A percentile compares a stretch with the other conserved stretches of the same genome.
Conservation (phyloP, 2,329 filamentous ascomycete genomes). For the Aspergillus pseudotamarii region DNA sequence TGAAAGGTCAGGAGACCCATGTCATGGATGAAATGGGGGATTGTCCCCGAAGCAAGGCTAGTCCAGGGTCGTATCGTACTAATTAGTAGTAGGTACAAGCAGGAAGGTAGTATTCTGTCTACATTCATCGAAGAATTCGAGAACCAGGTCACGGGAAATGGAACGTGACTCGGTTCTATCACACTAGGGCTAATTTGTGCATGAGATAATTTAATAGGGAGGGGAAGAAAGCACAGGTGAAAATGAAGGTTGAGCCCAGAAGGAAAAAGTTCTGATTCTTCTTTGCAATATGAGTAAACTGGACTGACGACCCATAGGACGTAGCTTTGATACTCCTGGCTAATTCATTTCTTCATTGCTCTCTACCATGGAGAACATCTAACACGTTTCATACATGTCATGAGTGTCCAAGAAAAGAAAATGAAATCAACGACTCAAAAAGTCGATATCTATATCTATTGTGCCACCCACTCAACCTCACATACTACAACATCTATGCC, state of each 20-base stretch:
- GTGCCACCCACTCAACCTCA: slow-evolving; percentile 20
- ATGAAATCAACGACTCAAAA: slow-evolving; percentile 3
- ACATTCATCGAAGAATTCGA: neutral
- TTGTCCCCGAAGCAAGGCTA: neutral
- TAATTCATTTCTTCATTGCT: slow-evolving; percentile 17
- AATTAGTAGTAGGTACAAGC: too few species aligned
- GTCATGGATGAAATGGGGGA: neutral
- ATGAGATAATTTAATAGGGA: neutral
- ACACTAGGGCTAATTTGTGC: neutral
- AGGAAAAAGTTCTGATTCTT: neutral
- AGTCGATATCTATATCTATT: slow-evolving; percentile 26
- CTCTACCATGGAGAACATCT: slow-evolving; percentile 18
- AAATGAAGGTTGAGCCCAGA: neutral
- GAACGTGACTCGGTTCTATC: neutral
- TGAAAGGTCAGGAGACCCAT: neutral
- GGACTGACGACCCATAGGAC: neutral
- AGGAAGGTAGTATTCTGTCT: neutral
- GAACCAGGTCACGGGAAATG: neutral
- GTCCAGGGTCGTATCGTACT: neutral
- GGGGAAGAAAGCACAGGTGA: too few species aligned
- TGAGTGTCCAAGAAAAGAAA: slow-evolving; percentile 18
- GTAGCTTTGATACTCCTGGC: neutral
- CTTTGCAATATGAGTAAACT: neutral
- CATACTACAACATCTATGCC: slow-evolving; percentile 29
- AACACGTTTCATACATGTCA: slow-evolving; percentile 21